Conservation (phyloP, 2,329 filamentous ascomycete genomes). For the Botrytis cinerea region DNA sequence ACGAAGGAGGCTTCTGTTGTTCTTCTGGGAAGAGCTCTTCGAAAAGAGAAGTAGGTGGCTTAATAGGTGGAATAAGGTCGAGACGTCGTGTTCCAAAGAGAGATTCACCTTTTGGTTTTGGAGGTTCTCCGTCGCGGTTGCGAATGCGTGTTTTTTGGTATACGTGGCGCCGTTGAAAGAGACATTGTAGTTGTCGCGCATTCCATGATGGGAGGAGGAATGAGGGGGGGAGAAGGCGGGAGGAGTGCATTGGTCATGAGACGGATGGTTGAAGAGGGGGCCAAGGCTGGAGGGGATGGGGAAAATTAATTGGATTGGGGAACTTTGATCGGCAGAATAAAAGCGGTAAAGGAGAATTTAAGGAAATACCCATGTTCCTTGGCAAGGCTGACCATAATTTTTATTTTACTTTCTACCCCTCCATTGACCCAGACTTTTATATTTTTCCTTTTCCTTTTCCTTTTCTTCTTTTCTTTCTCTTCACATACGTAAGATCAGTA, state of each 20-base stretch:
- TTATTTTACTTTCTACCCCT: conserved; percentile 6
- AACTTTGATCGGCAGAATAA: conserved; percentile 6
- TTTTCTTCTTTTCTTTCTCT: not conserved
- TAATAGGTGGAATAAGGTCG: not conserved
- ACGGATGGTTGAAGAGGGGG: conserved; percentile 1
- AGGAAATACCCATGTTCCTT: conserved; percentile 7
- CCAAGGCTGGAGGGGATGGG: conserved; percentile 22
- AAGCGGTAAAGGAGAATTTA: not conserved
- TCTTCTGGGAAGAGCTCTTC: conserved; percentile 59
- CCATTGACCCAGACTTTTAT: not conserved
- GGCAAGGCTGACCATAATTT: conserved; percentile 15
- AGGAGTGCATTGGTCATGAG: conserved; percentile 47
- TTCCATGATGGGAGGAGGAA: conserved; percentile 48
- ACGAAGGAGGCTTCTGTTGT: not conserved
- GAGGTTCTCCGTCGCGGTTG: conserved; percentile 13
- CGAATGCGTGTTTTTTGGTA: conserved; percentile 30
- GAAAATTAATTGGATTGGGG: conserved; percentile 21
- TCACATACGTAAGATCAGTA: not conserved
- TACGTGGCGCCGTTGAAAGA: conserved; percentile 21
- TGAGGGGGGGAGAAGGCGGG: conserved; percentile 46
- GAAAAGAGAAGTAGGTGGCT: conserved; percentile 42
- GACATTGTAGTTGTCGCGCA: conserved; percentile 39
- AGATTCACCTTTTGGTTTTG: conserved; percentile 14
- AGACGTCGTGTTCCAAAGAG: conserved; percentile 12
- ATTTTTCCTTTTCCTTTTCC: not conserved